These are phyloP conservation scores for Dictyostelium intermedium DNA, from an alignment of 78 protist genomes.

Conservation along the genomic window DNA sequence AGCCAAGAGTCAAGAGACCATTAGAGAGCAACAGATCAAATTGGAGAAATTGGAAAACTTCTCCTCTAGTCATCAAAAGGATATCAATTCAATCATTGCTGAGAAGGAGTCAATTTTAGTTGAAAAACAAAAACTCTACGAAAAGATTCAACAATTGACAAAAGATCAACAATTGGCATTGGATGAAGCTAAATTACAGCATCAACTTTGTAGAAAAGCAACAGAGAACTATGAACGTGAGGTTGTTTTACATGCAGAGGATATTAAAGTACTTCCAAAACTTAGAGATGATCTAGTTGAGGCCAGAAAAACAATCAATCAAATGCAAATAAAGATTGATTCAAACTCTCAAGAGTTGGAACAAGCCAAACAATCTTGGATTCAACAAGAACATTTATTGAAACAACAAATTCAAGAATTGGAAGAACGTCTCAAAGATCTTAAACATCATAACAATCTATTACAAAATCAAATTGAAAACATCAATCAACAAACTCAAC, in stretches of 20 bases:
- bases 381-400: conserved; percentile 30
- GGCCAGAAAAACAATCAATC: not conserved
- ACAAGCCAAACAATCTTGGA: conserved; percentile 29
- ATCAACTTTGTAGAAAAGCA: conserved; percentile 20
- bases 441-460: conserved; percentile 50
- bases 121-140: conserved; percentile 20
- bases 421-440: conserved; percentile 64
- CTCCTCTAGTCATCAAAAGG: conserved; percentile 53
- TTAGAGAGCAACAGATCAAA: conserved; percentile 19
- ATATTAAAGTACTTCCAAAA: conserved; percentile 45
- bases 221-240: conserved; percentile 70
- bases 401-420: conserved; percentile 22
- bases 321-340: not conserved
- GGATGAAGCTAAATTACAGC: conserved; percentile 34
- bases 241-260: conserved; percentile 30
- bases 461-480: conserved; percentile 46
- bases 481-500: not conserved
- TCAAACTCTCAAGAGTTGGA: not conserved
- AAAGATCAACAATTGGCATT: conserved; percentile 25
- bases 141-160: conserved; percentile 16
- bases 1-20: not conserved
- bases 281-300: conserved; percentile 31
- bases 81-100: conserved; percentile 17
- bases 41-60: conserved; percentile 57
- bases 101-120: not conserved